These are phyloP conservation scores for Candolleomyces aberdarensis DNA, from an alignment of 768 basidiomycete genomes.

Conservation along the genomic window DNA sequence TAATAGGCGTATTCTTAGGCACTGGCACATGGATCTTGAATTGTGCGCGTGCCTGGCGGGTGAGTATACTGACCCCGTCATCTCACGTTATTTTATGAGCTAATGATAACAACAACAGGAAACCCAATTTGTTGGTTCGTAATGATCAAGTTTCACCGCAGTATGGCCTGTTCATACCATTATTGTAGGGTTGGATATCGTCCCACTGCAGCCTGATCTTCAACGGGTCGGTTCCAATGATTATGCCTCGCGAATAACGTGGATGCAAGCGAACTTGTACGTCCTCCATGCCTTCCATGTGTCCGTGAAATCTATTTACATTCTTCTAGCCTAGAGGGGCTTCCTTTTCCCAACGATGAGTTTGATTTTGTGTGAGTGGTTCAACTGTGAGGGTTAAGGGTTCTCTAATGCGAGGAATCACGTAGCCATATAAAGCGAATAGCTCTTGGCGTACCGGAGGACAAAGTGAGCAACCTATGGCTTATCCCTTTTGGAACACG, in stretches of 20 bases:
- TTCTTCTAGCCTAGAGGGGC: constrained; percentile 52
- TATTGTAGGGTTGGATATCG: constrained; percentile 59
- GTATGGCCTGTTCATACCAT: neutral
- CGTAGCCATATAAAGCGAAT: constrained; percentile 67
- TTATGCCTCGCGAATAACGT: constrained; percentile 59
- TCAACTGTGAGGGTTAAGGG: constrained; percentile 3
- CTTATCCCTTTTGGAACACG: neutral
- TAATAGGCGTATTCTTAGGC: constrained; percentile 34
- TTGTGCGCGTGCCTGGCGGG: constrained; percentile 63
- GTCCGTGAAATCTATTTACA: neutral
- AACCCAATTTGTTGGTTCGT: constrained; percentile 61
- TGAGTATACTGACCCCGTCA: constrained; percentile 24
- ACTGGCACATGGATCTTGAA: constrained; percentile 75
- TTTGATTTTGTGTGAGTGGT: constrained; percentile 72
- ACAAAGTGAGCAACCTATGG: constrained; percentile 45
- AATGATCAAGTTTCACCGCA: neutral
- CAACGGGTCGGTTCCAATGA: constrained; percentile 53
- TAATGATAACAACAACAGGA: constrained; percentile 30
- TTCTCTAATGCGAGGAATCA: neutral
- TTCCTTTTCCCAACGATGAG: constrained; percentile 69
- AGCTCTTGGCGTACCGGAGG: constrained; percentile 71
- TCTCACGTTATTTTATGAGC: constrained; percentile 2
- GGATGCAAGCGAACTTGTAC: constrained; percentile 74
- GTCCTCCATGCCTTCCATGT: constrained; percentile 19
- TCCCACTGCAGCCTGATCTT: constrained; percentile 71